Conservation (phyloP, 768 basidiomycete species). For the Butyriboletus loyo region DNA sequence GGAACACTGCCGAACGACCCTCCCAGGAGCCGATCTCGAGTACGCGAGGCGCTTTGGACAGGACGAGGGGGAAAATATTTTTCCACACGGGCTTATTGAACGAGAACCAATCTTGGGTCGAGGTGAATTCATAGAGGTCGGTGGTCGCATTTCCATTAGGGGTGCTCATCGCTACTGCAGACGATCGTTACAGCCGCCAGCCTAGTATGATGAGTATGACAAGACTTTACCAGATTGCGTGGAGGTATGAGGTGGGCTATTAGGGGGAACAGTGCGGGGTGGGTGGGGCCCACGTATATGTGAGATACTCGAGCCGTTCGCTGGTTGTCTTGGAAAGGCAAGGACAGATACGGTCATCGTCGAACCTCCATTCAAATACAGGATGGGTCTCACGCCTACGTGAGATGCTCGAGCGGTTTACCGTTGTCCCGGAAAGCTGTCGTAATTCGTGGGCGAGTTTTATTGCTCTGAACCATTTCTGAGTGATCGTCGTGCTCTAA, state of each 20-base stretch:
- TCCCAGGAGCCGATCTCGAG: conserved; percentile 65
- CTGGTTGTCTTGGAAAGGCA: neutral
- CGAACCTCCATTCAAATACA: too few relatives aligned
- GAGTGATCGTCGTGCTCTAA: neutral
- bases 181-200: neutral
- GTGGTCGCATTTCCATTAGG: conserved; percentile 1
- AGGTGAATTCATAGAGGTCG: conserved; percentile 40
- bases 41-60: conserved; percentile 39
- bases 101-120: conserved; percentile 58
- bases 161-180: conserved; percentile 14
- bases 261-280: neutral
- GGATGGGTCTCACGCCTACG: too few relatives aligned
- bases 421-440: too few relatives aligned
- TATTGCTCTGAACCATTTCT: neutral
- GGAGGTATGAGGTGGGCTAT: neutral
- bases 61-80: conserved; percentile 38
- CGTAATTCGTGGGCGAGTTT: neutral
- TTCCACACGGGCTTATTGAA: conserved; percentile 43
- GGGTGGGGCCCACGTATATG: conserved; percentile 13
- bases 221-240: neutral
- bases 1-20: conserved; percentile 58
- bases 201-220: neutral
- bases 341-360: neutral
- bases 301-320: conserved; percentile 5
- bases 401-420: too few relatives aligned